Evolutionary conservation across 371 early-diverging fungal genomes (phyloP).

Genomic region (Lichtheimia hyalospora): DNA sequence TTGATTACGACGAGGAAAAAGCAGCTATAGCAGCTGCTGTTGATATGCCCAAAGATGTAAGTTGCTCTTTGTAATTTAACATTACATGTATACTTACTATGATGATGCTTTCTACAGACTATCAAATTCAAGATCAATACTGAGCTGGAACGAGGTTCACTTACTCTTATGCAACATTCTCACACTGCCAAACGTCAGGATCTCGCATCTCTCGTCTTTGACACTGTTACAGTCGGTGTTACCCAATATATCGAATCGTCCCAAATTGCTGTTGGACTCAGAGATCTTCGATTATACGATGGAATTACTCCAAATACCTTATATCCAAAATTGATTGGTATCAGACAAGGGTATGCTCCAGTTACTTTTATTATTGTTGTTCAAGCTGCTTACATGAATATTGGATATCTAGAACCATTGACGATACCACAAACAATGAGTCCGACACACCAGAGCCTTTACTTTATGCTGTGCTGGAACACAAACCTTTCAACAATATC

Average conservation of each 20-base stretch:
- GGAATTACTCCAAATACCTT: conserved; percentile 34
- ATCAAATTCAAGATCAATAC: conserved; percentile 61
- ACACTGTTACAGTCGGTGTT: conserved; percentile 45
- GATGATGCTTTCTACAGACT: conserved; percentile 25
- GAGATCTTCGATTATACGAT: conserved; percentile 46
- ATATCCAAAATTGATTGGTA: conserved; percentile 46
- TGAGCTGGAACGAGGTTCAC: conserved; percentile 68
- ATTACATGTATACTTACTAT: neutral
- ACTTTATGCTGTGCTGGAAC: conserved; percentile 68
- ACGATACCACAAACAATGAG: neutral
- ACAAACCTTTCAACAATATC: conserved; percentile 68
- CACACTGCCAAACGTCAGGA: conserved; percentile 27
- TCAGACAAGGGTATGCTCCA: conserved; percentile 28
- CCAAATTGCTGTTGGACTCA: conserved; percentile 34
- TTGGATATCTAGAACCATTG: neutral
- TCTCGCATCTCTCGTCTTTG: conserved; percentile 70
- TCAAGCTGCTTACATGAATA: too few species aligned
- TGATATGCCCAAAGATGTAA: conserved; percentile 79
- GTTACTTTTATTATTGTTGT: neutral
- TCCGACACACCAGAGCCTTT: conserved; percentile 47
- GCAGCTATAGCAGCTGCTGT: conserved; percentile 47
- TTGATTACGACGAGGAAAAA: conserved; percentile 78
- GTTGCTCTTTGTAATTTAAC: neutral
- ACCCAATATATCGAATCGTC: conserved; percentile 39
- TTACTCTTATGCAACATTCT: conserved; percentile 49